Base-by-base conservation (phyloP, 768 basidiomycete genomes). In the Lanmaoa rubissima region DNA sequence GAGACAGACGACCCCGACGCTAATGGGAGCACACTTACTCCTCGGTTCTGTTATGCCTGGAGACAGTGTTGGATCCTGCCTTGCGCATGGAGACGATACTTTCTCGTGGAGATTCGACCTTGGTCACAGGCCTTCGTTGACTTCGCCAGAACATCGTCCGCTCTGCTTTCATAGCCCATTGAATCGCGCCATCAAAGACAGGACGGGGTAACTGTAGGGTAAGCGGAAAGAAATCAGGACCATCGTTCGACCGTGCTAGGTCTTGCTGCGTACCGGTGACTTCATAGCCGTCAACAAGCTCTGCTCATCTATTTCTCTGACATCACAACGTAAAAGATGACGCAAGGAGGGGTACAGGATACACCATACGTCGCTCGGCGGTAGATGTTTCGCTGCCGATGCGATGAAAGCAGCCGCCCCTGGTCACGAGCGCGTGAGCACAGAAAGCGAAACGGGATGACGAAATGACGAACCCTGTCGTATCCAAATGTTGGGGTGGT, bases 401-500 rank as follows among this genome's bases (percentile, higher is more conserved):
- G 92, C 87, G 43, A 98, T 87, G 69, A 99, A 94, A 0, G 92
- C 86, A 13, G 85, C 86, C 17, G 95, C 85, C 24, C 90, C 94
- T 96, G 58, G 10, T 58, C 19, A 50, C 40, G 10, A 46, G 51
- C 28, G 51, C 16, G 41, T 60, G 8, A 60, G 45, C 54, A 17
- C 48, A 26, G n/a, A 6, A n/a, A 32, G 10, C 42, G 13, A 51
- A 16, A 45, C 19, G 8, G 3, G 13, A 39, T 45, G 4, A 38
- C 53, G 19, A 40, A 41, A 26, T 5, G 6, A 62, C 72, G n/a
- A 31, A 88, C 95, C 91, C 81, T 98, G 92, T 54, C 94, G 80
- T 70, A 98, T 92, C 96, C 96, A 98, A 21, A 86, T 74, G 69
- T 97, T 95, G 0, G 97, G 96, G 70, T 99, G 97, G 62, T 92